Base-by-base conservation (phyloP, 1,139 yeast genomes). In the Blastobotrys niveus region DNA sequence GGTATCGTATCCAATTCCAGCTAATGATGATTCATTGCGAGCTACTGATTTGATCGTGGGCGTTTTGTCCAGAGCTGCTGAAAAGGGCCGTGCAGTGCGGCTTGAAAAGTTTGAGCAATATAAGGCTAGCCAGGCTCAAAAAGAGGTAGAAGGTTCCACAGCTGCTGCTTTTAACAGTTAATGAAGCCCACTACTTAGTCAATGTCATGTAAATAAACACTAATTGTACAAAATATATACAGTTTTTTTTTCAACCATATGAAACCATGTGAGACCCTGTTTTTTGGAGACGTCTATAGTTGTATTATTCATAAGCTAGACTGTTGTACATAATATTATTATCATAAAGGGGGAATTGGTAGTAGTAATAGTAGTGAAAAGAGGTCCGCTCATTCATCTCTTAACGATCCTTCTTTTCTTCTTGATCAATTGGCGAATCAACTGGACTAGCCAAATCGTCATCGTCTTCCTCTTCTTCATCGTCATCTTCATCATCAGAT, bases 1-100 rank as follows among this genome's bases (percentile, higher is more conserved):
- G 55, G 83, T 91, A 46, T 86, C 96, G 1, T 91, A 91, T 64
- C 94, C 97, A 41, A 85, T 91, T 54, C 97, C 98, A 21, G 94
- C 94, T 51, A 91, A 91, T 60, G 97, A 91, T 64, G 97, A 89
- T 62, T 82, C 94, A n/a, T 69, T 79, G 48, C 77, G 98, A 62
- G 77, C 94, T 12, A 79, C 83, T 3, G 82, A 84, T 53, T 70
- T 91, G 56, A 75, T 91, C 59, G 70, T 79, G 45, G 96, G 98
- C 49, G 80, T 89, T 17, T 72, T 91, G 54, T 81, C 94, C 19
- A 80, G 76, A 59, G 88, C 97, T 15, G 97, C 94, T 21, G 80
- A 83, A 61, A 73, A 72, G 42, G 98, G 98, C 34, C 70, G 80
- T 47, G 65, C 71, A 37, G 74, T 71, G 49, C 76, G 95, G 61